Evolutionary conservation across 1,139 yeast species (phyloP).

Genomic region (Candida neerlandica): DNA sequence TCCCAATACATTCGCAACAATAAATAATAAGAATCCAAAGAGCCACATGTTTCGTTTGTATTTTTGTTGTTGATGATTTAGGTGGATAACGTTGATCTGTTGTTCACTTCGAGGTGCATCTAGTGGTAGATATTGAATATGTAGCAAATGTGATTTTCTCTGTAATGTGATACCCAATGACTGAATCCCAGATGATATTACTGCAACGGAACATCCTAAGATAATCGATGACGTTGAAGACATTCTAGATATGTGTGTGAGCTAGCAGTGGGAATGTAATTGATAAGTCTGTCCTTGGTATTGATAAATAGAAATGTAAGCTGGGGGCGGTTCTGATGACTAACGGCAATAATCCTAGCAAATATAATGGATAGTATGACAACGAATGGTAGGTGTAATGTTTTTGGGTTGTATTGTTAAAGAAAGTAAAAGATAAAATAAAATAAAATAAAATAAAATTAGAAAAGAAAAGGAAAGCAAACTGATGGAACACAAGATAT

Average conservation of each 20-base stretch:
- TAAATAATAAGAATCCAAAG: conserved; percentile 68
- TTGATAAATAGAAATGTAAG: no score
- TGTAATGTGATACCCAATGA: conserved; percentile 84
- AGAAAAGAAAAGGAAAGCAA: no score
- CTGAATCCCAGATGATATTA: conserved; percentile 78
- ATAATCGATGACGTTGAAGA: conserved; percentile 28
- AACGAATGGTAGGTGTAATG: no score
- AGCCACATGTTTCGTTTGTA: conserved; percentile 73
- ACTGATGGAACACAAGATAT: no score
- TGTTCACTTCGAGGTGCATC: conserved; percentile 15
- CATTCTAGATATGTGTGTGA: background rate
- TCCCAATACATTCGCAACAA: conserved; percentile 76
- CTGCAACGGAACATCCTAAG: conserved; percentile 73
- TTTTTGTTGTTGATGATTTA: conserved; percentile 31
- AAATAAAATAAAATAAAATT: no score
- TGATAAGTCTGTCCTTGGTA: no score
- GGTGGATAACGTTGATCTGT: conserved; percentile 13
- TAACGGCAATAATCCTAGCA: no score
- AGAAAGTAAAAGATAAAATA: no score
- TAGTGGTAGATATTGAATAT: conserved; percentile 19
- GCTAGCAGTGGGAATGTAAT: background rate
- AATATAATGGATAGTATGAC: no score
- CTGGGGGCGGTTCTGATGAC: no score
- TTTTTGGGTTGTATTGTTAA: no score
- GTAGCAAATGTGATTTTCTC: conserved; percentile 69